Conservation (phyloP, 768 basidiomycete genomes). For the Pleurotus cornucopiae region DNA sequence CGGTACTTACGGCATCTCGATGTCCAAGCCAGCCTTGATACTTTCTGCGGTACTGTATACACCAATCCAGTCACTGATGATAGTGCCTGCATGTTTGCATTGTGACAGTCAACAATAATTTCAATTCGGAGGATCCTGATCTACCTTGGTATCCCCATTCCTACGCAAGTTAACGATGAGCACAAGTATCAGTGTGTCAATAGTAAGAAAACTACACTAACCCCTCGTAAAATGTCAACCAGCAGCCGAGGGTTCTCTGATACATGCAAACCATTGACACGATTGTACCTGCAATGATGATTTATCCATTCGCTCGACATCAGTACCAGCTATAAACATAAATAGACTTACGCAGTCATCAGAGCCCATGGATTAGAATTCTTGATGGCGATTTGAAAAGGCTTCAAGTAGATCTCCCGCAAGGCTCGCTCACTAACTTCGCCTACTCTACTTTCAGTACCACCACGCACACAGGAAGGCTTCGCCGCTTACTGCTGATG, state of each 20-base stretch:
- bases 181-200: not conserved
- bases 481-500: slow-evolving; percentile 34
- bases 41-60: slow-evolving; percentile 42
- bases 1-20: slow-evolving; percentile 51
- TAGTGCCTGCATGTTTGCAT: slow-evolving; percentile 25
- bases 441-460: slow-evolving; percentile 20
- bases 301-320: not conserved
- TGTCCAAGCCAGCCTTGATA: slow-evolving; percentile 60
- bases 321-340: not conserved
- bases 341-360: slow-evolving; percentile 46
- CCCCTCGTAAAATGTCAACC: slow-evolving; percentile 49
- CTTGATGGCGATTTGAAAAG: slow-evolving; percentile 57
- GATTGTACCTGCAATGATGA: slow-evolving; percentile 27
- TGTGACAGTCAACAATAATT: not conserved
- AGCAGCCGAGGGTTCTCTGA: slow-evolving; percentile 51
- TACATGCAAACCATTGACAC: slow-evolving; percentile 55
- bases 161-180: slow-evolving; percentile 14
- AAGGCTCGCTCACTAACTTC: slow-evolving; percentile 52
- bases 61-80: slow-evolving; percentile 62
- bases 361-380: slow-evolving; percentile 52
- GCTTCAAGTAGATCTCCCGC: slow-evolving; percentile 62
- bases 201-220: slow-evolving; percentile 2
- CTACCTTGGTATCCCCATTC: slow-evolving; percentile 61
- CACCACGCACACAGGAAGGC: not conserved
- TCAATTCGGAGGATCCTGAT: not conserved